Evolutionary conservation across 2,329 filamentous ascomycete genomes (phyloP).

Genomic region (Penicillium sp.): DNA sequence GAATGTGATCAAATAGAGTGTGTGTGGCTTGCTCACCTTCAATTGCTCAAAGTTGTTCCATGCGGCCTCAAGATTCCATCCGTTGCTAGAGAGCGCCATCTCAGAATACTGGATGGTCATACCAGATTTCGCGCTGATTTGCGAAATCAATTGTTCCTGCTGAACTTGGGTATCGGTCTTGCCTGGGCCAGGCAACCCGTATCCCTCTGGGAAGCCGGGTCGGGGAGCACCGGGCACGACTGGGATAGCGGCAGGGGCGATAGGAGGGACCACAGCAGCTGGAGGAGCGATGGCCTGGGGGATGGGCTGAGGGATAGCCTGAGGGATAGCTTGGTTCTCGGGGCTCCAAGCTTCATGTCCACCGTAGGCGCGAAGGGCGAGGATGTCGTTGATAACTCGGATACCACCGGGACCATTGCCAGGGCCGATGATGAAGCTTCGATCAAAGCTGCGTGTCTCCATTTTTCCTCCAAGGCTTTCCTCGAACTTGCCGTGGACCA

Average conservation of each 20-base stretch:
- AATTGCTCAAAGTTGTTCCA: slow-evolving; percentile 72
- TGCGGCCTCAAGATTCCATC: slow-evolving; percentile 78
- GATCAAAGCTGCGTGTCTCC: slow-evolving; percentile 73
- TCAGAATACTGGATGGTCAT: slow-evolving; percentile 78
- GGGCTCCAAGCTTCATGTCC: slow-evolving; percentile 54
- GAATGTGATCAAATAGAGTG: not conserved
- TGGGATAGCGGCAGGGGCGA: slow-evolving; percentile 22
- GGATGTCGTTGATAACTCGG: slow-evolving; percentile 76
- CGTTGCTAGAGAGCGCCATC: slow-evolving; percentile 75
- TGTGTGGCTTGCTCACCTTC: slow-evolving; percentile 55
- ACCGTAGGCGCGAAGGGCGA: slow-evolving; percentile 69
- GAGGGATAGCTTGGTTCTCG: slow-evolving; percentile 34
- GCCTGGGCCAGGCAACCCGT: slow-evolving; percentile 43
- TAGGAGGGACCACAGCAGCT: slow-evolving; percentile 9
- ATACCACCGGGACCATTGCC: slow-evolving; percentile 66
- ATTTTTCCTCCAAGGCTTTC: slow-evolving; percentile 64
- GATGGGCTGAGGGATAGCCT: slow-evolving; percentile 38
- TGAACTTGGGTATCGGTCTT: slow-evolving; percentile 55
- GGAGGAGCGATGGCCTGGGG: slow-evolving; percentile 11
- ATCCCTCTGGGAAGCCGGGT: slow-evolving; percentile 36
- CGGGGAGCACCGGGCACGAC: slow-evolving; percentile 21
- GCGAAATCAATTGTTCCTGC: slow-evolving; percentile 66
- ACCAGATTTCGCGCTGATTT: slow-evolving; percentile 73
- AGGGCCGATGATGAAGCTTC: slow-evolving; percentile 76
- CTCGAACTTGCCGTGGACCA: slow-evolving; percentile 80